Evolutionary conservation across 768 basidiomycete genomes (phyloP).

Genomic region (Harrya chromipes): DNA sequence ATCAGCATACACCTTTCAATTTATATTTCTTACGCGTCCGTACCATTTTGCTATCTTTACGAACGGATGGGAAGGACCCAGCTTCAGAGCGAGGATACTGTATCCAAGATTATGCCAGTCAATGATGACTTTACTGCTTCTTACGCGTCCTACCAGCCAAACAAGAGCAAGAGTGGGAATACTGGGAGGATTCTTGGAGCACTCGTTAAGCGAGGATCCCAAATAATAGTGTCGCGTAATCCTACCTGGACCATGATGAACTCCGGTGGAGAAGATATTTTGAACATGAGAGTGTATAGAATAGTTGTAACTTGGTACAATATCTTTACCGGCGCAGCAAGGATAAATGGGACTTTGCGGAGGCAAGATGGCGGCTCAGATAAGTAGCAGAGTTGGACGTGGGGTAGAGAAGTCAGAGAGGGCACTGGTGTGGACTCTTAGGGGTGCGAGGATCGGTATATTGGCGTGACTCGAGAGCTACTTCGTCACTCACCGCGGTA

Average conservation of each 20-base stretch:
- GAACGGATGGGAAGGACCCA: conserved; percentile 65
- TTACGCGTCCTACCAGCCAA: conserved; percentile 63
- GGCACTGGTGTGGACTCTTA: conserved; percentile 77
- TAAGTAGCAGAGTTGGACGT: conserved; percentile 65
- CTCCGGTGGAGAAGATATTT: conserved; percentile 66
- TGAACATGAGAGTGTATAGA: conserved; percentile 56
- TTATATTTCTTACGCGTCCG: not conserved
- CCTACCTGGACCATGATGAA: conserved; percentile 88
- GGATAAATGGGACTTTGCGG: conserved; percentile 55
- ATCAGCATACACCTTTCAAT: conserved; percentile 4
- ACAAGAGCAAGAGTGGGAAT: conserved; percentile 91
- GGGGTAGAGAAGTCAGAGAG: conserved; percentile 63
- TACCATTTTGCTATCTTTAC: conserved; percentile 77
- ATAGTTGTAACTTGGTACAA: conserved; percentile 63
- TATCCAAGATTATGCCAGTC: conserved; percentile 99
- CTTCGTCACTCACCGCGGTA: conserved; percentile 64
- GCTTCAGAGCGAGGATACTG: conserved; percentile 81
- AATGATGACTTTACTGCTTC: conserved; percentile 85
- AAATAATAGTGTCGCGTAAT: conserved; percentile 1
- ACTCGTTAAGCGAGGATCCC: not conserved
- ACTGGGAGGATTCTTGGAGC: conserved; percentile 85
- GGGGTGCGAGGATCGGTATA: not conserved
- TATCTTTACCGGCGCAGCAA: conserved; percentile 83
- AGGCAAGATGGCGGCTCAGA: conserved; percentile 56
- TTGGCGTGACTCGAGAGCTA: not conserved